Evolutionary conservation across 2,329 filamentous ascomycete species (phyloP).

Genomic region (Boeremia lycopersici): DNA sequence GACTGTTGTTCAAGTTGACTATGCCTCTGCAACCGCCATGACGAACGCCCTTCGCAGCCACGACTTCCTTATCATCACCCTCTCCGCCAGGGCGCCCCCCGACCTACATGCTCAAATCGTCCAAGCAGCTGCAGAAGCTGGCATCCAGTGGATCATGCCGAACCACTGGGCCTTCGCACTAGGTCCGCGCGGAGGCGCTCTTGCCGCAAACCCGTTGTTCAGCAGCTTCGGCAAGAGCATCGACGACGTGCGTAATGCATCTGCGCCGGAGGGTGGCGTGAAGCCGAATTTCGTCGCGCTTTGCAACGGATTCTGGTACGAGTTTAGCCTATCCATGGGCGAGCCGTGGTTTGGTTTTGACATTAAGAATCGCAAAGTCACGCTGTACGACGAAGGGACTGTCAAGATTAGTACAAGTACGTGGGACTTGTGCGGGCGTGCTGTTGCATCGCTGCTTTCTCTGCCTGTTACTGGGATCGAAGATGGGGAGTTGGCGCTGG

Average conservation of each 20-base stretch:
- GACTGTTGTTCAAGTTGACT: slow-evolving; percentile 46
- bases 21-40: slow-evolving; percentile 31
- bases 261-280: not conserved
- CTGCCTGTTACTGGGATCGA: slow-evolving; percentile 40
- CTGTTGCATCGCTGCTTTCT: slow-evolving; percentile 54
- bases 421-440: slow-evolving; percentile 61
- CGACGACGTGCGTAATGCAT: slow-evolving; percentile 14
- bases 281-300: slow-evolving; percentile 16
- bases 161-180: slow-evolving; percentile 46
- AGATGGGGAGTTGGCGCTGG: not conserved
- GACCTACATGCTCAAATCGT: slow-evolving; percentile 41
- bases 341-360: slow-evolving; percentile 46
- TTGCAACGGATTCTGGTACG: slow-evolving; percentile 46
- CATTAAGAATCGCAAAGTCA: slow-evolving; percentile 36
- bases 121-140: slow-evolving; percentile 45
- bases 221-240: slow-evolving; percentile 9
- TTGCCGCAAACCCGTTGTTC: slow-evolving; percentile 3
- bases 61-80: slow-evolving; percentile 50
- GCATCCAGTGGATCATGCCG: slow-evolving; percentile 49
- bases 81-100: slow-evolving; percentile 33
- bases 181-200: slow-evolving; percentile 2
- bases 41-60: slow-evolving; percentile 46
- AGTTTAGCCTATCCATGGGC: slow-evolving; percentile 43
- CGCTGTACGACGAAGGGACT: slow-evolving; percentile 42
- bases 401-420: slow-evolving; percentile 57